Evolutionary conservation across 2,329 filamentous ascomycete species (phyloP).

Genomic region (Phialemoniopsis sp.): DNA sequence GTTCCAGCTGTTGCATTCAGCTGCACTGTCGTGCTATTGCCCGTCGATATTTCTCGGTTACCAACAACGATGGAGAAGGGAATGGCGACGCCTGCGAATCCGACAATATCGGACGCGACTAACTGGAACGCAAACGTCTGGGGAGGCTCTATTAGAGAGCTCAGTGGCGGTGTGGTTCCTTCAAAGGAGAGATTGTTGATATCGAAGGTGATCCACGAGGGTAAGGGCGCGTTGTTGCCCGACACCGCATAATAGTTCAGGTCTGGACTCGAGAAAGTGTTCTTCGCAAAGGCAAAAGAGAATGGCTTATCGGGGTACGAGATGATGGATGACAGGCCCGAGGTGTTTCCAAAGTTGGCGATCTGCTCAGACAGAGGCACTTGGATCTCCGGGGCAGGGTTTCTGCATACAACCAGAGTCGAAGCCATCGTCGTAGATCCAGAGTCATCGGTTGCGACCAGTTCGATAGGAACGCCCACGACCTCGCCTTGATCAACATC

Average conservation of each 20-base stretch:
- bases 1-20: constrained; percentile 53
- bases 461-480: constrained; percentile 56
- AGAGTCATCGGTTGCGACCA: constrained; percentile 65
- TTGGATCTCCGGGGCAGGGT: constrained; percentile 46
- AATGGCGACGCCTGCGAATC: constrained; percentile 64
- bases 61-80: constrained; percentile 71
- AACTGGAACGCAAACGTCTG: constrained; percentile 70
- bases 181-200: constrained; percentile 58
- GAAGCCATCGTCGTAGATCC: constrained; percentile 62
- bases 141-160: constrained; percentile 60
- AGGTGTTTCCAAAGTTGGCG: constrained; percentile 47
- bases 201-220: constrained; percentile 81
- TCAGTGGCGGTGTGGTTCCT: constrained; percentile 64
- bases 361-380: constrained; percentile 58
- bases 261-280: constrained; percentile 59
- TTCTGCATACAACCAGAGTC: constrained; percentile 66
- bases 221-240: constrained; percentile 73
- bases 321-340: constrained; percentile 55
- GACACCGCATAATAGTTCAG: constrained; percentile 76
- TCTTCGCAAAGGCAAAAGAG: constrained; percentile 44
- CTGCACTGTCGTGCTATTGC: constrained; percentile 50
- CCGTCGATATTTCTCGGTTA: constrained; percentile 59
- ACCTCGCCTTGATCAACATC: constrained; percentile 45
- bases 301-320: constrained; percentile 50
- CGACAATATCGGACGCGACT: constrained; percentile 75